These are phyloP conservation scores for Breviolum minutum DNA, from an alignment of 73 alveolate species.

Conservation along the genomic window DNA sequence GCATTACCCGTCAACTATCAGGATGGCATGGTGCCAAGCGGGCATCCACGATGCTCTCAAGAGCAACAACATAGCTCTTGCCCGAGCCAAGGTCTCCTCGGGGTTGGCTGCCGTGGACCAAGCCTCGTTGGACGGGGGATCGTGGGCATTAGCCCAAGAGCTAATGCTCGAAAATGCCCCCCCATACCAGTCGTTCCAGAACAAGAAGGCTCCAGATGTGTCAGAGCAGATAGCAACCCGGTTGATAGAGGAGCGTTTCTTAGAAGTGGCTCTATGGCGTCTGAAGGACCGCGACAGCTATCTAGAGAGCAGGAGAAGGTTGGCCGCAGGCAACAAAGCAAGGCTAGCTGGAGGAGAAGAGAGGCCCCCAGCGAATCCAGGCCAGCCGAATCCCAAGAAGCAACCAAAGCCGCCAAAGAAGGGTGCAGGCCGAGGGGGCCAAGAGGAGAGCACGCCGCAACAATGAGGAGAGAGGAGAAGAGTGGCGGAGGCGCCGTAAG, in stretches of 20 bases:
- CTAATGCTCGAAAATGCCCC: background rate
- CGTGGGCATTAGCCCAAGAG: background rate
- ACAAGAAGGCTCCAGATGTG: background rate
- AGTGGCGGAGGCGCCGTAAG: background rate
- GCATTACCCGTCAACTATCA: background rate
- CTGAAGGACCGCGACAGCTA: constrained; percentile 7
- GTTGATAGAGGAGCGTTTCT: background rate
- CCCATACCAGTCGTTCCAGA: background rate
- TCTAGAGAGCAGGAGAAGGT: background rate
- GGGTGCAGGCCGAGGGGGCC: constrained; percentile 1
- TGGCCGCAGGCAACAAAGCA: background rate
- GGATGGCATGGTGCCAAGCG: background rate
- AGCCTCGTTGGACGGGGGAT: background rate
- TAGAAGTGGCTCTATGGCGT: background rate
- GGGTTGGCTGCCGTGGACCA: background rate
- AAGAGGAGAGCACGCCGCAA: background rate
- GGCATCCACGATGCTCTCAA: background rate
- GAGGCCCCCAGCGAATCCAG: background rate
- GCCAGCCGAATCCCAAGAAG: background rate
- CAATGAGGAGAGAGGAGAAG: background rate
- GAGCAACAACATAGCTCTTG: background rate
- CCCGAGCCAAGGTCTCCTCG: background rate
- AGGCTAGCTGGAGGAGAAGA: too few species aligned
- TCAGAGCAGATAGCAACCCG: background rate
- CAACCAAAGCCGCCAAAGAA: background rate